Base-by-base conservation (phyloP, 1,139 yeast species). In the Pichia sp. region DNA sequence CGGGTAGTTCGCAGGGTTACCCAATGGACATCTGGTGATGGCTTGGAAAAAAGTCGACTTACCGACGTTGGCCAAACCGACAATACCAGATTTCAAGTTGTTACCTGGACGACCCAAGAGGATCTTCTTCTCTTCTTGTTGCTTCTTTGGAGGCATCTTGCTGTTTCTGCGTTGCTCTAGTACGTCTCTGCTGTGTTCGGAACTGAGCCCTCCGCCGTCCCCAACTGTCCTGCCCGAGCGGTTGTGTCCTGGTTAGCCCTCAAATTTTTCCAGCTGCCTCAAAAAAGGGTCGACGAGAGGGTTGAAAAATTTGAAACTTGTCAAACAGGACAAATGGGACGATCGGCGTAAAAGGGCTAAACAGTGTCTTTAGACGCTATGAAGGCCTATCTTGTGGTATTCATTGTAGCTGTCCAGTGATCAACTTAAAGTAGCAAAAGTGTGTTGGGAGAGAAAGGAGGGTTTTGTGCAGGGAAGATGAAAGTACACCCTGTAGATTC, bases 1-100 rank as follows among this genome's bases (percentile, higher is more conserved):
- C 42, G 99, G 99, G 72, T 92, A 93, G 74, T 93, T 93, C 61
- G 98, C 99, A 58, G 99, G 98, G 76, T 92, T 93, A 67, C 99
- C 99, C 67, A 93, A 80, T 55, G 96, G 95, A 69, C 90, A 90
- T 75, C 85, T 83, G 63, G 95, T 87, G 66, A 87, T 85, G 58
- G 93, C 93, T 73, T 87, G 93, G 81, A 86, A 86, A 72, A 86
- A 86, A 31, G 93, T 86, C 49, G 98, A 92, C 75, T 93, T 93
- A 69, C 99, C 99, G 62, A 92, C 96, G 69, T 92, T 92, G 70
- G 98, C 97, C 63, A 92, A 79, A 62, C 98, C 98, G 63, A 93
- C 98, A 68, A 93, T 92, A 74, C 99, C 99, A 55, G 93, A 89
- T 73, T 90, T 92, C 72, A 92, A 80, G 75, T 90, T 92, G 75